These are phyloP conservation scores for Cladosporium sp. DNA, from an alignment of 2,329 filamentous ascomycete species.

Conservation along the genomic window DNA sequence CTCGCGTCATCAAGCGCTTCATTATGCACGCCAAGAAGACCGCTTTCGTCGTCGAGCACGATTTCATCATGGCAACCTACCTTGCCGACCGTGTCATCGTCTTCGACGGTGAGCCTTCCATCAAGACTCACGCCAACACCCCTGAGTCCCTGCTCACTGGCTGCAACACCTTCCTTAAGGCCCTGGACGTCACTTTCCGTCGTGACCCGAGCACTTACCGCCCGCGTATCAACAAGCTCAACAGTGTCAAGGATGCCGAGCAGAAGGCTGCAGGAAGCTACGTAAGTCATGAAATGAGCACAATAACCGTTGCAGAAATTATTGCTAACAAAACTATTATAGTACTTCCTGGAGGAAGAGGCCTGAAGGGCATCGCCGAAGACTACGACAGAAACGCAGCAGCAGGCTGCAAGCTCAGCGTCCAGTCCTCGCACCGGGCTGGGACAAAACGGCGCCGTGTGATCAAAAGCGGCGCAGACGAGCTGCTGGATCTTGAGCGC, in stretches of 20 bases:
- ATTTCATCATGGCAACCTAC: conserved; percentile 94
- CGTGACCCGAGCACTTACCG: conserved; percentile 95
- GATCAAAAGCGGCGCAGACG: conserved; percentile 50
- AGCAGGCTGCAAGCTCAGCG: conserved; percentile 20
- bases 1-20: conserved; percentile 98
- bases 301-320: not conserved
- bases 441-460: conserved; percentile 37
- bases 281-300: conserved; percentile 56
- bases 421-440: conserved; percentile 17
- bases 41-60: conserved; percentile 98
- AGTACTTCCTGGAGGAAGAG: conserved; percentile 82
- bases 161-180: conserved; percentile 96
- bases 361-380: conserved; percentile 65
- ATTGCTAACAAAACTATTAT: conserved; percentile 57
- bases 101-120: conserved; percentile 90
- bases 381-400: conserved; percentile 34
- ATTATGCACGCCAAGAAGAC: conserved; percentile 99
- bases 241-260: conserved; percentile 95
- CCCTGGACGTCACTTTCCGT: conserved; percentile 96
- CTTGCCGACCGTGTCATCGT: conserved; percentile 94
- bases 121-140: conserved; percentile 81
- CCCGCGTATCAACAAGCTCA: conserved; percentile 96
- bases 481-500: conserved; percentile 61
- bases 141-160: conserved; percentile 92
- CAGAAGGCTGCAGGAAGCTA: conserved; percentile 94